Evolutionary conservation across 1,284 basidiomycete species (phyloP).

Genomic region (Irpex lacteus): DNA sequence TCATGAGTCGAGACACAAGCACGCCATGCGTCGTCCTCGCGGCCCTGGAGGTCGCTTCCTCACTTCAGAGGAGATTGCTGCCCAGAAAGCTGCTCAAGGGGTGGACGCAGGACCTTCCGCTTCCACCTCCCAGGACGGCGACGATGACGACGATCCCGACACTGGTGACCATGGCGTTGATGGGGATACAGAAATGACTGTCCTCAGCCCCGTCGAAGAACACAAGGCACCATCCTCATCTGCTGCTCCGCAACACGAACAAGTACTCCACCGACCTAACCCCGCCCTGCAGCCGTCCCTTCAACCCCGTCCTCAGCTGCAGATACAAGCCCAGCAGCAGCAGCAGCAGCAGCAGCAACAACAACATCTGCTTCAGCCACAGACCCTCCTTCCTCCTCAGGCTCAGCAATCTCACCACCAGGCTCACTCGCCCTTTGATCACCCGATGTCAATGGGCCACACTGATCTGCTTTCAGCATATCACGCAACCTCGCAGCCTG

Average conservation of each 20-base stretch:
- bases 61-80: constrained; percentile 90
- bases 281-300: constrained; percentile 19
- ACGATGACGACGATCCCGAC: constrained; percentile 38
- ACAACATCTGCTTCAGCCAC: constrained; percentile 18
- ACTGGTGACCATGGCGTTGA: constrained; percentile 21
- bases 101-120: constrained; percentile 28
- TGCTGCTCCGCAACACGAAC: constrained; percentile 16
- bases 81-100: constrained; percentile 52
- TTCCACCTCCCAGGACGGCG: constrained; percentile 27
- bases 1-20: constrained; percentile 96
- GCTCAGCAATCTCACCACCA: constrained; percentile 17
- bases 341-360: not conserved
- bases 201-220: constrained; percentile 23
- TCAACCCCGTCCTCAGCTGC: constrained; percentile 22
- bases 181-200: constrained; percentile 24
- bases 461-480: constrained; percentile 25
- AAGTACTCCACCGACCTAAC: constrained; percentile 15
- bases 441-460: constrained; percentile 21
- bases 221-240: constrained; percentile 19
- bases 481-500: constrained; percentile 30
- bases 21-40: constrained; percentile 94
- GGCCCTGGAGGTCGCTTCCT: constrained; percentile 97
- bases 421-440: constrained; percentile 21
- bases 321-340: constrained; percentile 1
- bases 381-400: constrained; percentile 19